Percentiles rank a stretch among this genome's conserved stretches.
Evolutionary conservation across 305 asterid genomes (phyloP).

Genomic region (Salvia sclarea): DNA sequence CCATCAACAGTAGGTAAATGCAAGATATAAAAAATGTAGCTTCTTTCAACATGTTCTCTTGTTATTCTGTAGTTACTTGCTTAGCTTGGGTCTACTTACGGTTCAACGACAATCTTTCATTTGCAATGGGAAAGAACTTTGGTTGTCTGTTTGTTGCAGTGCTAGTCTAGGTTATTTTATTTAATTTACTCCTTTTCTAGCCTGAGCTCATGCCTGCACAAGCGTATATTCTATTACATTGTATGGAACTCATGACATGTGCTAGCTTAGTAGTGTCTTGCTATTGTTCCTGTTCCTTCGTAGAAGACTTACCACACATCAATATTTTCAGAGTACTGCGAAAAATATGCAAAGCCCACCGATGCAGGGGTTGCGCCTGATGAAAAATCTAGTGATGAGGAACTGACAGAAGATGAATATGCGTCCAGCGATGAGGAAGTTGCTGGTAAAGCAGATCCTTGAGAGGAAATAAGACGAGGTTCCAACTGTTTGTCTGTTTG

Average conservation of each 20-base stretch:
- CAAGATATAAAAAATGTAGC: no score
- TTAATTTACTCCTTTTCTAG: background rate
- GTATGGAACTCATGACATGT: background rate
- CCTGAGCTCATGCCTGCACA: background rate
- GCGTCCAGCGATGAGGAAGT: slow-evolving; percentile 71
- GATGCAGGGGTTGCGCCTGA: slow-evolving; percentile 75
- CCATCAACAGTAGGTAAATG: background rate
- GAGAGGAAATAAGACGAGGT: slow-evolving; percentile 33
- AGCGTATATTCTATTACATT: background rate
- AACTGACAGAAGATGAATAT: slow-evolving; percentile 66
- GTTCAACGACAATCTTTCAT: background rate
- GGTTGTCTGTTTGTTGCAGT: background rate
- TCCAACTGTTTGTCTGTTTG: slow-evolving; percentile 40
- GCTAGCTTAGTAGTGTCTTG: background rate
- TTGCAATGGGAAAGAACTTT: background rate
- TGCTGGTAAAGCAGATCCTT: slow-evolving; percentile 77
- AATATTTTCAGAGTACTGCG: slow-evolving; percentile 60
- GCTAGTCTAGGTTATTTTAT: background rate
- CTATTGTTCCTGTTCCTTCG: background rate
- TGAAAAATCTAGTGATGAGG: slow-evolving; percentile 73
- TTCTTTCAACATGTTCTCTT: background rate
- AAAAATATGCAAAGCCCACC: slow-evolving; percentile 75
- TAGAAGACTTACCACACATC: slow-evolving; percentile 19
- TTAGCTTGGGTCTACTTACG: background rate
- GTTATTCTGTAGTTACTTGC: background rate